Base-by-base conservation (phyloP, 2,329 filamentous ascomycete genomes). In the Colletotrichum lini region DNA sequence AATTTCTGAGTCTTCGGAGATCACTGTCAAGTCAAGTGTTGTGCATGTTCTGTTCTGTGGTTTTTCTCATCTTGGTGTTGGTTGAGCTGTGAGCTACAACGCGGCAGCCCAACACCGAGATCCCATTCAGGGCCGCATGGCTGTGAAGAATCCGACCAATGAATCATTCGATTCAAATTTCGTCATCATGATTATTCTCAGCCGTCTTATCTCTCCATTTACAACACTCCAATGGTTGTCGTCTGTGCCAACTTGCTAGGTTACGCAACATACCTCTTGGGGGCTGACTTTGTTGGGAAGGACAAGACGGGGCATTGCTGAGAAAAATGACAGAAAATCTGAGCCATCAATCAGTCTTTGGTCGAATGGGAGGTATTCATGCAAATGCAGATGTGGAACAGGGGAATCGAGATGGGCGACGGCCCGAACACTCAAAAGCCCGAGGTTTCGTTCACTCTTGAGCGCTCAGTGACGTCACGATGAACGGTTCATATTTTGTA, bases 401-500 rank as follows among this genome's bases (percentile, higher is more conserved):
- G 6, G 18, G 9, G 38, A 16, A 35, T 15, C 18, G 26, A 38
- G 54, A 40, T 21, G 38, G 4, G 44, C 2, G 44, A 44, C 45
- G 49, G 49, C 4, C 38, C 38, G 23, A 54, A 42, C 21, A 35
- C n/a, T 18, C 15, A 6, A 68, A 57, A 40, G 38, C 16, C 52
- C 15, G 44, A 62, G 30, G 49, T 44, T 13, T 52, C 35, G 35
- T 38, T 38, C 35, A 38, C 35, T 40, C 12, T 16, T 42, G 30
- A 57, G 16, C 10, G 38, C 21, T 47, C 58, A 59, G 12, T 71
- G 68, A 71, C 68, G 65, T 71, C 68, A 71, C 16, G 9, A 68
- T 71, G 68, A 68, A 45, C 57, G n/a, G 38, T 44, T 38, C n/a
- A 53, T 26, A 3, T 23, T n/a, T 9, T 12, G 35, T 38, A 47